Evolutionary conservation across 805 yeast species (phyloP).

Genomic region (Clavispora santaluciae): DNA sequence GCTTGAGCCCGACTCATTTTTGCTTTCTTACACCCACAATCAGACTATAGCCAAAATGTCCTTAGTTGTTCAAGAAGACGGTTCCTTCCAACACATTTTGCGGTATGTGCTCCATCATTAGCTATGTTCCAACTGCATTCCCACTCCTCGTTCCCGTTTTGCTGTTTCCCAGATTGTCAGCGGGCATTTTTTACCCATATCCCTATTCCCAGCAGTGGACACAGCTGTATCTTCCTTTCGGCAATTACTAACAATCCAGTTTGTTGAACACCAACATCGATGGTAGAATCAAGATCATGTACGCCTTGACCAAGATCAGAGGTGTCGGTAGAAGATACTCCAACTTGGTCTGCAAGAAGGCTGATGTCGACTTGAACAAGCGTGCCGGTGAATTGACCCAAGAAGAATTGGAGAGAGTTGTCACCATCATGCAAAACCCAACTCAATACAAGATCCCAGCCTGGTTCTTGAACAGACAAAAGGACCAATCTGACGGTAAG

Average conservation of each 20-base stretch:
- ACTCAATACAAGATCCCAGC: slow-evolving; percentile 98
- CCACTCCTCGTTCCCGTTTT: not conserved
- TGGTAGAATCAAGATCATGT: slow-evolving; percentile 99
- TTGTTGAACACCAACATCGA: slow-evolving; percentile 99
- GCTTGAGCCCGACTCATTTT: slow-evolving; percentile 11
- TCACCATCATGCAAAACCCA: slow-evolving; percentile 99
- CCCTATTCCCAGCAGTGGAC: not conserved
- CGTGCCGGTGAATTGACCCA: slow-evolving; percentile 99
- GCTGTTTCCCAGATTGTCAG: not conserved
- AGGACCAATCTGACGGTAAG: slow-evolving; percentile 97
- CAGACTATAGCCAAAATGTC: slow-evolving; percentile 57
- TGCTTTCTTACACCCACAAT: slow-evolving; percentile 11
- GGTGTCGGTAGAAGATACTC: slow-evolving; percentile 99
- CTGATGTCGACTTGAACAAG: slow-evolving; percentile 96
- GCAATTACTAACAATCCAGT: slow-evolving; percentile 39
- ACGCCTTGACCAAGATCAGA: slow-evolving; percentile 99
- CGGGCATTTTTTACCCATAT: not conserved
- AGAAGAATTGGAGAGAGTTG: slow-evolving; percentile 99
- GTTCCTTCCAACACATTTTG: slow-evolving; percentile 99
- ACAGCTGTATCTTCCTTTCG: slow-evolving; percentile 9
- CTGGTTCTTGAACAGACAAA: slow-evolving; percentile 97
- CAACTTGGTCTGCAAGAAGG: slow-evolving; percentile 99
- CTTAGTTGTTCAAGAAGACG: slow-evolving; percentile 97
- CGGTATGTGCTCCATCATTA: slow-evolving; percentile 63
- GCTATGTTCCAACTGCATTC: not conserved